Evolutionary conservation across 176 grass and related monocot genomes (phyloP).

Genomic region (Cenchrus fungigraminus): DNA sequence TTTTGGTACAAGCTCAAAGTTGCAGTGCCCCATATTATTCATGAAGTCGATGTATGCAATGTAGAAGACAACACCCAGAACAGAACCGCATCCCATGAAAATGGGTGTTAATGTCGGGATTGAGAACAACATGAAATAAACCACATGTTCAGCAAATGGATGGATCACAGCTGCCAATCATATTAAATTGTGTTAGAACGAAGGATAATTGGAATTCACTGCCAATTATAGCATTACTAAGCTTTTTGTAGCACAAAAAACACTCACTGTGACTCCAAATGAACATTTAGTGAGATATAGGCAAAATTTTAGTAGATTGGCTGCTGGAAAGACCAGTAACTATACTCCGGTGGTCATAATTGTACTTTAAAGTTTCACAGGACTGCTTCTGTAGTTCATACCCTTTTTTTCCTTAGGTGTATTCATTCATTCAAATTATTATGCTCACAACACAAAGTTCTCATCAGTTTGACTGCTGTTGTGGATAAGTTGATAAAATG

Average conservation of each 20-base stretch:
- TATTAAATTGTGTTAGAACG: constrained; percentile 35
- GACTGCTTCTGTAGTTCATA: neutral
- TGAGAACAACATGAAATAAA: constrained; percentile 70
- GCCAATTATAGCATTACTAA: neutral
- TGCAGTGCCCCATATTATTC: constrained; percentile 98
- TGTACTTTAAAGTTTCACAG: neutral
- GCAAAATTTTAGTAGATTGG: constrained; percentile 4
- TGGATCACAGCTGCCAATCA: constrained; percentile 81
- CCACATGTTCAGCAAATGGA: constrained; percentile 85
- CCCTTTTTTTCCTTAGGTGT: neutral
- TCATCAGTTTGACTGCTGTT: neutral
- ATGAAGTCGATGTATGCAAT: constrained; percentile 79
- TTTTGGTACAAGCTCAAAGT: constrained; percentile 87
- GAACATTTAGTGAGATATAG: neutral
- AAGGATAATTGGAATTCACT: constrained; percentile 4
- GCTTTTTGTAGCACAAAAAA: neutral
- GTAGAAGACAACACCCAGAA: constrained; percentile 42
- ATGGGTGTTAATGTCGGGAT: constrained; percentile 54
- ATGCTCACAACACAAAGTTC: neutral
- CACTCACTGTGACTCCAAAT: neutral
- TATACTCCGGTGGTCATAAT: neutral
- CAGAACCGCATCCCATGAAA: constrained; percentile 49
- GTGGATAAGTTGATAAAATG: neutral
- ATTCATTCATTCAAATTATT: neutral
- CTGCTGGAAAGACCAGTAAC: neutral